Evolutionary conservation across 805 yeast species (phyloP).

Genomic region (Lachancea thermotolerans): DNA sequence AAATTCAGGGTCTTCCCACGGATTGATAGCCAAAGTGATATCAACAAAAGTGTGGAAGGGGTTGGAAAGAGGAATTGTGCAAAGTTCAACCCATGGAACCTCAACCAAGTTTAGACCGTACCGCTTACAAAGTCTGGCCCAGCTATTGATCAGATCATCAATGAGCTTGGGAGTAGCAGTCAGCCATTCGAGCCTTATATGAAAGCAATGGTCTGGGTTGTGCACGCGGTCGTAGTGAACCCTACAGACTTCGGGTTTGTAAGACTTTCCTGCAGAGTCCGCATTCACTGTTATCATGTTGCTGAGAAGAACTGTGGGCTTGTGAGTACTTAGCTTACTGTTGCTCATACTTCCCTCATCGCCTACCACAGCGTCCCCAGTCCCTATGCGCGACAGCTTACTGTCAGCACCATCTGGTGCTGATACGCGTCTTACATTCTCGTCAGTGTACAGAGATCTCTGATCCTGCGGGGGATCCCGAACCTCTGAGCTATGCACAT

Average conservation of each 20-base stretch:
- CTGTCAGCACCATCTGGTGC: slow-evolving; percentile 1
- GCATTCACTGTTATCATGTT: slow-evolving; percentile 61
- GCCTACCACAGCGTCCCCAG: slow-evolving; percentile 9
- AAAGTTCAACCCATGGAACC: slow-evolving; percentile 84
- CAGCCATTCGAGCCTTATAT: slow-evolving; percentile 86
- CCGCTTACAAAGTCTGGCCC: slow-evolving; percentile 80
- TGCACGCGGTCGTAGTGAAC: slow-evolving; percentile 90
- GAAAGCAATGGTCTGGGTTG: slow-evolving; percentile 92
- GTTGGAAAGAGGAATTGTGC: slow-evolving; percentile 64
- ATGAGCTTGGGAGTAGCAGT: slow-evolving; percentile 79
- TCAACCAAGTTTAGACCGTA: slow-evolving; percentile 79
- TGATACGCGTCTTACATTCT: neutral
- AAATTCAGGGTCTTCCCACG: slow-evolving; percentile 61
- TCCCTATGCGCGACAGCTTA: neutral
- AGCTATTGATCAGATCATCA: slow-evolving; percentile 67
- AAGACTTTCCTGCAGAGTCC: slow-evolving; percentile 66
- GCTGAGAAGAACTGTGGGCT: slow-evolving; percentile 49
- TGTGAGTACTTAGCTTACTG: slow-evolving; percentile 1
- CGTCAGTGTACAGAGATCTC: neutral
- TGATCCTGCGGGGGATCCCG: slow-evolving; percentile 6
- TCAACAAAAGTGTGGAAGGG: slow-evolving; percentile 87
- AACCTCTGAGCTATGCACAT: slow-evolving; percentile 25
- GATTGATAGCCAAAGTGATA: slow-evolving; percentile 58
- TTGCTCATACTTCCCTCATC: slow-evolving; percentile 1
- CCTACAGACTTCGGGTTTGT: slow-evolving; percentile 67